phyloP scores from a whole-genome alignment of 371 early-diverging fungal species.

The Mucor racemosus region DNA sequence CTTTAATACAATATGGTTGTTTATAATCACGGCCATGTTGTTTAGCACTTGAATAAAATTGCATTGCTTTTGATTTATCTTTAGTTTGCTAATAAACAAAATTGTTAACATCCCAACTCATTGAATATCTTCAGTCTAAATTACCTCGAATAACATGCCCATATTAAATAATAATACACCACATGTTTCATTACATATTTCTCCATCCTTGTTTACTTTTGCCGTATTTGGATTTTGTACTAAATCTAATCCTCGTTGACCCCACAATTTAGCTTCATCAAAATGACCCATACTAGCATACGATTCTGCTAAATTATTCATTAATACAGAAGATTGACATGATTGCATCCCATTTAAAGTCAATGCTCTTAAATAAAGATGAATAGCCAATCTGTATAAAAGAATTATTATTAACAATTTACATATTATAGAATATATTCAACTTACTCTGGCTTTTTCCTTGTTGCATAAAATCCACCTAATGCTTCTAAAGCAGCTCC shows the following conservation, averaged over 20 bases:
- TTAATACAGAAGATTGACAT: conserved; percentile 55
- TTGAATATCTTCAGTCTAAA: not conserved
- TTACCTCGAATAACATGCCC: conserved; percentile 71
- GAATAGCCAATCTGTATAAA: conserved; percentile 54
- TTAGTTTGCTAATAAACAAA: conserved; percentile 36
- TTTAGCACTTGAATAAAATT: conserved; percentile 38
- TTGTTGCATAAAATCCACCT: conserved; percentile 60
- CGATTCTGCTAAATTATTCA: conserved; percentile 68
- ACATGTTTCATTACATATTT: conserved; percentile 62
- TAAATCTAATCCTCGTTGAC: conserved; percentile 59
- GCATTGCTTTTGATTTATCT: conserved; percentile 35
- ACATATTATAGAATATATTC: no score
- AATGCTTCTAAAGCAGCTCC: conserved; percentile 65
- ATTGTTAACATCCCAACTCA: not conserved
- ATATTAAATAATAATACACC: conserved; percentile 64
- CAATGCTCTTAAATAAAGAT: conserved; percentile 64
- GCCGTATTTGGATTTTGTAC: conserved; percentile 55
- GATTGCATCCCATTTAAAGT: conserved; percentile 46
- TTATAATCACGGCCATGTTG: conserved; percentile 41
- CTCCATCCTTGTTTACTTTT: conserved; percentile 45
- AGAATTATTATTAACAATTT: not conserved
- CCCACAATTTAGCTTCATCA: conserved; percentile 66
- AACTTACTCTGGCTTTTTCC: conserved; percentile 56
- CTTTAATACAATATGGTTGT: conserved; percentile 34
- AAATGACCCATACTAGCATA: conserved; percentile 56